phyloP scores from a whole-genome alignment of 2,329 filamentous ascomycete species.

The Monosporascus sp. region DNA sequence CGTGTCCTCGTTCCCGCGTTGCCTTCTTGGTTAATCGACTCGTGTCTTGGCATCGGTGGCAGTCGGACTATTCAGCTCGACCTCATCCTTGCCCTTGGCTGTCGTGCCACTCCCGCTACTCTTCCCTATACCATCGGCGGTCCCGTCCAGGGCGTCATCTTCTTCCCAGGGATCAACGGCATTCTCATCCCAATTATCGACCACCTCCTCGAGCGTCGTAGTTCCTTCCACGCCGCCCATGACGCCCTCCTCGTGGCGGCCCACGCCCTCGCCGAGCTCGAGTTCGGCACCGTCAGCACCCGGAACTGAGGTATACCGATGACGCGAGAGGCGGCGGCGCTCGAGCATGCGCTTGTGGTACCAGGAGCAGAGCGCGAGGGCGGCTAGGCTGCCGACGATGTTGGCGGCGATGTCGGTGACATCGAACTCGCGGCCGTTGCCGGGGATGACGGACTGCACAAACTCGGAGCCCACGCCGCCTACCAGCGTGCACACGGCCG shows the following conservation, averaged over 20 bases:
- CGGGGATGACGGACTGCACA: conserved; percentile 65
- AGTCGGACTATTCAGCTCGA: conserved; percentile 22
- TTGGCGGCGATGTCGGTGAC: conserved; percentile 85
- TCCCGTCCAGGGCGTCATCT: conserved; percentile 65
- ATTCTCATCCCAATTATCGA: conserved; percentile 95
- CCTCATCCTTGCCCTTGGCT: conserved; percentile 17
- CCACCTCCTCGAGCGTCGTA: conserved; percentile 66
- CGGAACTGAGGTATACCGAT: conserved; percentile 66
- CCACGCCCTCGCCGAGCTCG: conserved; percentile 64
- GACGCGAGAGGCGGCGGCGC: conserved; percentile 63
- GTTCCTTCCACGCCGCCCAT: conserved; percentile 29
- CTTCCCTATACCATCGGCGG: conserved; percentile 47
- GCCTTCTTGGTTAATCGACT: conserved; percentile 21
- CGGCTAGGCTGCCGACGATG: conserved; percentile 68
- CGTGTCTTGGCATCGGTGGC: conserved; percentile 27
- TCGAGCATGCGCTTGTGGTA: conserved; percentile 97
- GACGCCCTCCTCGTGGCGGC: conserved; percentile 61
- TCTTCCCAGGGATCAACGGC: conserved; percentile 57
- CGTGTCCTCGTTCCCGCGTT: conserved; percentile 12
- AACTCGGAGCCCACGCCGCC: conserved; percentile 73
- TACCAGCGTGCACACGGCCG: conserved; percentile 69
- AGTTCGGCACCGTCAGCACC: conserved; percentile 61
- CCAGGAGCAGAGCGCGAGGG: conserved; percentile 72
- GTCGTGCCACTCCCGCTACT: conserved; percentile 22
- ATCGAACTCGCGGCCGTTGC: conserved; percentile 66